phyloP scores from a whole-genome alignment of 768 basidiomycete species.

The Mycena pura region DNA sequence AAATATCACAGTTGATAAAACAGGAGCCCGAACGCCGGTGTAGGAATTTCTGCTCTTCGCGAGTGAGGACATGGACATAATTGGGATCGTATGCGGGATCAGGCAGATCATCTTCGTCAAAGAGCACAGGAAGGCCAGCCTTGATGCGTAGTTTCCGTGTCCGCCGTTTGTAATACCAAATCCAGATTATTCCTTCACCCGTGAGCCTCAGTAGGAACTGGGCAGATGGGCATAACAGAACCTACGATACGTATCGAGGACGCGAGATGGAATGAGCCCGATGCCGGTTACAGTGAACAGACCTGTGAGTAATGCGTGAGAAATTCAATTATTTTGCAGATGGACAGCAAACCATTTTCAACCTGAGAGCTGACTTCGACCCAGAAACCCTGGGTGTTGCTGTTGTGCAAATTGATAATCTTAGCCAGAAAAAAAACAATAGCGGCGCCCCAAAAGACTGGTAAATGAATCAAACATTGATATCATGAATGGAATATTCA shows the following conservation, averaged over 20 bases:
- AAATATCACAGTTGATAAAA: background rate
- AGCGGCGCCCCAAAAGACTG: slow-evolving; percentile 88
- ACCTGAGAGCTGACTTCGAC: slow-evolving; percentile 80
- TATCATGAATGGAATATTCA: background rate
- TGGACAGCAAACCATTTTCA: slow-evolving; percentile 62
- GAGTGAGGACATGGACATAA: slow-evolving; percentile 73
- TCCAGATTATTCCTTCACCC: slow-evolving; percentile 68
- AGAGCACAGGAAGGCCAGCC: slow-evolving; percentile 70
- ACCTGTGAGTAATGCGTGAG: slow-evolving; percentile 43
- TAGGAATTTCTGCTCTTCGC: slow-evolving; percentile 66
- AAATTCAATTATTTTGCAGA: background rate
- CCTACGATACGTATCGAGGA: slow-evolving; percentile 78
- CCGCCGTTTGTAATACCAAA: slow-evolving; percentile 74
- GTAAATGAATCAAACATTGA: slow-evolving; percentile 3
- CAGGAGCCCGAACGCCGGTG: slow-evolving; percentile 61
- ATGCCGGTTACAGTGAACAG: slow-evolving; percentile 84
- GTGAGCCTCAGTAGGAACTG: background rate
- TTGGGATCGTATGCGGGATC: slow-evolving; percentile 77
- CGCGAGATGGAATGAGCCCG: slow-evolving; percentile 78
- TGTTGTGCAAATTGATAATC: slow-evolving; percentile 75
- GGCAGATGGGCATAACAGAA: slow-evolving; percentile 6
- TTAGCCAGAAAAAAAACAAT: slow-evolving; percentile 76
- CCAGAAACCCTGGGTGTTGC: slow-evolving; percentile 79
- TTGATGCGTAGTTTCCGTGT: slow-evolving; percentile 64
- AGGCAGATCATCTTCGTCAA: slow-evolving; percentile 80